Evolutionary conservation across 257 asterid species (phyloP).

Genomic region (Oldenlandia corymbosa): DNA sequence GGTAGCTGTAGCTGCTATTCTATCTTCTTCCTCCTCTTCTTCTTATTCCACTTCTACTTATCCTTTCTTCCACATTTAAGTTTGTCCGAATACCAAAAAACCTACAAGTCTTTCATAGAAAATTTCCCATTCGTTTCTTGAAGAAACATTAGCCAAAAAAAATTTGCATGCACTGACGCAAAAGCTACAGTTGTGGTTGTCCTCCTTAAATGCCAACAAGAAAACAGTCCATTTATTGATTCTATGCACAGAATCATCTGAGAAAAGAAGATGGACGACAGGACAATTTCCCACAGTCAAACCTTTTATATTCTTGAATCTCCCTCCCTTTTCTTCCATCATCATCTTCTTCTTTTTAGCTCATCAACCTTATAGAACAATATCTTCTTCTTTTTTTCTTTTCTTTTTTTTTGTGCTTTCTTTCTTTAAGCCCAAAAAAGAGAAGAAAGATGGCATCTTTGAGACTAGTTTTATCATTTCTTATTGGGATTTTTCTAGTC

Average conservation of each 20-base stretch:
- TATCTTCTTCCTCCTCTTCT: slow-evolving; percentile 7
- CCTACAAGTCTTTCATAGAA: no score
- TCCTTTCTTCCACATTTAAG: slow-evolving; percentile 11
- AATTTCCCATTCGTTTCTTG: slow-evolving; percentile 2
- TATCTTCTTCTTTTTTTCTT: not conserved
- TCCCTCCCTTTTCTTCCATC: not conserved
- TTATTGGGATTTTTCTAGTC: slow-evolving; percentile 10
- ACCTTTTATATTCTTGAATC: slow-evolving; percentile 7
- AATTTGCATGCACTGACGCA: slow-evolving; percentile 26
- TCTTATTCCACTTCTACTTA: slow-evolving; percentile 13
- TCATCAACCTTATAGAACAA: slow-evolving; percentile 1
- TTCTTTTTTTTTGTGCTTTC: not conserved
- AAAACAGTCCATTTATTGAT: slow-evolving; percentile 8
- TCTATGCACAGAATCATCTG: slow-evolving; percentile 20
- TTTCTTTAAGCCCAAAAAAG: not conserved
- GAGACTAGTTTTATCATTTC: slow-evolving; percentile 2
- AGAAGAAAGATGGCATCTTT: slow-evolving; percentile 20
- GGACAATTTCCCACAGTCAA: slow-evolving; percentile 10
- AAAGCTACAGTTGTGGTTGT: slow-evolving; percentile 11
- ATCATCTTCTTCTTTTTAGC: not conserved
- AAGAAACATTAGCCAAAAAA: slow-evolving; percentile 14
- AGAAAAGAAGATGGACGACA: slow-evolving; percentile 6
- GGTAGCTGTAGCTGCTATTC: slow-evolving; percentile 13
- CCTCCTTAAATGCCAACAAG: slow-evolving; percentile 17
- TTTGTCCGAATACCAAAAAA: slow-evolving; percentile 20